Evolutionary conservation across 139 green algal genomes (phyloP).

Genomic region (Ostreobium quekettii): DNA sequence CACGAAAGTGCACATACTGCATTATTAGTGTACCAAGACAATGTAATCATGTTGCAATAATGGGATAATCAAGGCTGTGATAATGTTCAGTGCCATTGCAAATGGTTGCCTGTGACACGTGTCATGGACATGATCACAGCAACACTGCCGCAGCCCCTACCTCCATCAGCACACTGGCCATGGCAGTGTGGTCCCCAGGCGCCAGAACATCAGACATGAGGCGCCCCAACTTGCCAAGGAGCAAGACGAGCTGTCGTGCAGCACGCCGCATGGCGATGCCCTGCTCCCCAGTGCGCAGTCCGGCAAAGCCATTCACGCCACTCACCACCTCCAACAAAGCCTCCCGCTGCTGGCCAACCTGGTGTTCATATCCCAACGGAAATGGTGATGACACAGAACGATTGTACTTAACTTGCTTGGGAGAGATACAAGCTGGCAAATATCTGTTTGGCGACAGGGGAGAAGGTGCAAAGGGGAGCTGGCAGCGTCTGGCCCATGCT

Average conservation of each 20-base stretch:
- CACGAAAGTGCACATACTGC: no score
- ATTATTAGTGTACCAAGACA: no score
- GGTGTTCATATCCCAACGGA: background rate
- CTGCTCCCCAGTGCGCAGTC: conserved; percentile 11
- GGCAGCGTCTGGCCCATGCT: no score
- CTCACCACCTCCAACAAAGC: background rate
- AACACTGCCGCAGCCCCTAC: background rate
- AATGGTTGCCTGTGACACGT: no score
- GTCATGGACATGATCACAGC: no score
- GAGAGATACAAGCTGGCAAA: background rate
- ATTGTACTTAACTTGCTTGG: background rate
- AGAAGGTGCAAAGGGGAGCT: no score
- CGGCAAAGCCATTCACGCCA: background rate
- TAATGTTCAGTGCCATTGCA: no score
- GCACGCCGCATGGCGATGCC: conserved; percentile 7
- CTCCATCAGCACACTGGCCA: background rate
- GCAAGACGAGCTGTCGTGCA: background rate
- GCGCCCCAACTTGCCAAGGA: background rate
- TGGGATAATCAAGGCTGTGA: no score
- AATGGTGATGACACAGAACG: background rate
- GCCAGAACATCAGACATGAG: background rate
- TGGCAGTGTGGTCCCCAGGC: background rate
- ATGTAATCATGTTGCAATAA: no score
- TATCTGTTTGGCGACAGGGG: no score
- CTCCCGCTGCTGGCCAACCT: conserved; percentile 3